A percentile compares a stretch with the other conserved stretches of the same genome.
Conservation (phyloP, 495 filamentous ascomycete species). For the Amniculicola lignicola region DNA sequence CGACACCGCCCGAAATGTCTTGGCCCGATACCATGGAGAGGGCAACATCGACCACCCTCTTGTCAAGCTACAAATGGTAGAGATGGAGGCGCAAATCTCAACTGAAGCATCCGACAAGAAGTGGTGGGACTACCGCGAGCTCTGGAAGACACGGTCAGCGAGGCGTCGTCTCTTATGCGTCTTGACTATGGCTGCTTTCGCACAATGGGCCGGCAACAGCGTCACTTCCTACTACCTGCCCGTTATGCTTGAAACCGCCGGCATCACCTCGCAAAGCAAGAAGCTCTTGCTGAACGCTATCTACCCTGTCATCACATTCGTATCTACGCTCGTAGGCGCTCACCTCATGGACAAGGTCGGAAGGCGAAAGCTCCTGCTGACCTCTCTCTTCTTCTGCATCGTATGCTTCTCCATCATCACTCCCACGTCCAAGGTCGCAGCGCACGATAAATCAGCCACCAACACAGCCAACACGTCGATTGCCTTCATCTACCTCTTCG, state of each 20-base stretch:
- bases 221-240: not conserved
- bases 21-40: too few species aligned
- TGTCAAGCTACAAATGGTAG: too few species aligned
- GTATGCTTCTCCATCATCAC: not conserved
- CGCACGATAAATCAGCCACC: not conserved
- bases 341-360: not conserved
- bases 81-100: too few species aligned
- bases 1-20: too few species aligned
- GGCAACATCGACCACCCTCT: too few species aligned
- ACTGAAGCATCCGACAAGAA: constrained; percentile 4
- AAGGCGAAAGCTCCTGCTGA: not conserved
- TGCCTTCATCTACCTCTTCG: not conserved
- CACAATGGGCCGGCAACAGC: not conserved
- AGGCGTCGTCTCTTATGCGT: not conserved
- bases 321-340: not conserved
- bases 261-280: not conserved
- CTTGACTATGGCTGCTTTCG: not conserved
- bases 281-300: not conserved
- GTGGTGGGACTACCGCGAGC: constrained; percentile 6
- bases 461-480: not conserved
- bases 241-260: constrained; percentile 2
- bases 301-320: not conserved
- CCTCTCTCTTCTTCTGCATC: not conserved
- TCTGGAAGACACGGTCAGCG: not conserved
- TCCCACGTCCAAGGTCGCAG: not conserved